Conservation (phyloP, 371 early-diverging fungal genomes). For the Haplosporangium sp. region DNA sequence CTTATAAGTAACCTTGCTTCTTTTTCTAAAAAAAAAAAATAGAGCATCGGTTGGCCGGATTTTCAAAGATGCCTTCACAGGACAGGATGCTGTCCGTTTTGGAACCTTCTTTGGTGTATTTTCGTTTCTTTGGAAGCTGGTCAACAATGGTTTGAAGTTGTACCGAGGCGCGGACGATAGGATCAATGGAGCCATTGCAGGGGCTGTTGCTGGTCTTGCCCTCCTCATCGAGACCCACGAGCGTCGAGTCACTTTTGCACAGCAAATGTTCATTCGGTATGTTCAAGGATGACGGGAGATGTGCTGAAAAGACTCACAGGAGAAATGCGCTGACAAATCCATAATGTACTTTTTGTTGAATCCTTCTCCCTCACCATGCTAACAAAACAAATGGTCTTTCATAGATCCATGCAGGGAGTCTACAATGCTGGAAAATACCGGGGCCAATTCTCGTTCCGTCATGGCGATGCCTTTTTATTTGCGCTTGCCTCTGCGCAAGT, state of each 20-base stretch:
- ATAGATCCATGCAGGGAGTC: constrained; percentile 67
- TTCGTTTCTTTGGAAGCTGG: constrained; percentile 78
- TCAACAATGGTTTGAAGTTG: constrained; percentile 73
- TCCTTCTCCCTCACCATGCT: neutral
- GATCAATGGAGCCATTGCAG: constrained; percentile 68
- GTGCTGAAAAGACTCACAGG: no score
- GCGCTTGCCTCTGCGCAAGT: constrained; percentile 69
- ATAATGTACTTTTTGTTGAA: constrained; percentile 4
- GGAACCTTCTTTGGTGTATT: constrained; percentile 80
- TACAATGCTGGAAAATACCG: constrained; percentile 72
- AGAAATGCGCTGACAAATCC: constrained; percentile 16
- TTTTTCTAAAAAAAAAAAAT: neutral
- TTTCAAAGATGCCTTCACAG: constrained; percentile 61
- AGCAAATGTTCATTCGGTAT: constrained; percentile 58
- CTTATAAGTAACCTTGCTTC: neutral
- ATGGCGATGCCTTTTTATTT: constrained; percentile 74
- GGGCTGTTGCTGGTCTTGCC: constrained; percentile 65
- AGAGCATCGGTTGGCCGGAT: constrained; percentile 60
- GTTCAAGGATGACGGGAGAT: neutral
- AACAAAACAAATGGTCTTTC: neutral
- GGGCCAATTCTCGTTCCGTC: constrained; percentile 69
- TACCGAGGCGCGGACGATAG: constrained; percentile 69
- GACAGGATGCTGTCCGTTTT: constrained; percentile 69
- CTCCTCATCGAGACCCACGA: constrained; percentile 71
- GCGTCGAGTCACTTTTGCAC: constrained; percentile 71